These are phyloP conservation scores for Setomelanomma holmii DNA, from an alignment of 2,329 filamentous ascomycete species.

Conservation along the genomic window DNA sequence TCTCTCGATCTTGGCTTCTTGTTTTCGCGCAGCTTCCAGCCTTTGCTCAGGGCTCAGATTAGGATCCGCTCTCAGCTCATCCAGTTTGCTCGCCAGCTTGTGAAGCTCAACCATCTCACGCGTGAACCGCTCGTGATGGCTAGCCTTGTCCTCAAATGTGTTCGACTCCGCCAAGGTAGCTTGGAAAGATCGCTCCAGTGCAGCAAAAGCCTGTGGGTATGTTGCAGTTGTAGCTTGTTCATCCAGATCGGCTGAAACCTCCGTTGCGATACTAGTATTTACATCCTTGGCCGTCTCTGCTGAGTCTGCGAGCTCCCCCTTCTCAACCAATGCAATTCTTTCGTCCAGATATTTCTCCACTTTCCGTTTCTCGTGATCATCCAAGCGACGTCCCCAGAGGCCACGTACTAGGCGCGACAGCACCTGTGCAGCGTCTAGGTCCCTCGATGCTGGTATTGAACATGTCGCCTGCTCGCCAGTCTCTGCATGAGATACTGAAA, in stretches of 20 bases:
- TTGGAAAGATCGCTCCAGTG: background rate
- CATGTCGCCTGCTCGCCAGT: slow-evolving; percentile 35
- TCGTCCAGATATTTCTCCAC: slow-evolving; percentile 29
- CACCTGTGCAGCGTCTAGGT: slow-evolving; percentile 25
- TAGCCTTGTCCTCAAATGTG: background rate
- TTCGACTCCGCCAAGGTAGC: background rate
- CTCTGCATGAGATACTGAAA: slow-evolving; percentile 32
- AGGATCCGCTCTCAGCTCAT: background rate
- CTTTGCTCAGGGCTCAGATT: slow-evolving; percentile 13
- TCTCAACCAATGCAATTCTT: slow-evolving; percentile 8
- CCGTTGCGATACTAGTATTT: too few species aligned
- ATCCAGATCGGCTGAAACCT: too few species aligned
- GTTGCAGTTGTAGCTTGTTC: background rate
- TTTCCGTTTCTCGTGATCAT: slow-evolving; percentile 30
- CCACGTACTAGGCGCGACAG: slow-evolving; percentile 35
- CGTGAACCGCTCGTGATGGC: background rate
- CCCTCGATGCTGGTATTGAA: slow-evolving; percentile 25
- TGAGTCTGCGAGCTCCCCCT: slow-evolving; percentile 4
- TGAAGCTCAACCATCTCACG: slow-evolving; percentile 9
- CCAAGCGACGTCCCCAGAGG: slow-evolving; percentile 30
- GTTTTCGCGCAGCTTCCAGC: slow-evolving; percentile 19
- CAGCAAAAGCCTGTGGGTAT: background rate
- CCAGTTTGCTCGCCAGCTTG: slow-evolving; percentile 16
- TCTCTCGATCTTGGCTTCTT: slow-evolving; percentile 22
- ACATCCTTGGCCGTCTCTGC: background rate